A percentile compares a stretch with the other conserved stretches of the same genome.
Evolutionary conservation across 331 rosid species (phyloP).

Genomic region (Ulmus americana): DNA sequence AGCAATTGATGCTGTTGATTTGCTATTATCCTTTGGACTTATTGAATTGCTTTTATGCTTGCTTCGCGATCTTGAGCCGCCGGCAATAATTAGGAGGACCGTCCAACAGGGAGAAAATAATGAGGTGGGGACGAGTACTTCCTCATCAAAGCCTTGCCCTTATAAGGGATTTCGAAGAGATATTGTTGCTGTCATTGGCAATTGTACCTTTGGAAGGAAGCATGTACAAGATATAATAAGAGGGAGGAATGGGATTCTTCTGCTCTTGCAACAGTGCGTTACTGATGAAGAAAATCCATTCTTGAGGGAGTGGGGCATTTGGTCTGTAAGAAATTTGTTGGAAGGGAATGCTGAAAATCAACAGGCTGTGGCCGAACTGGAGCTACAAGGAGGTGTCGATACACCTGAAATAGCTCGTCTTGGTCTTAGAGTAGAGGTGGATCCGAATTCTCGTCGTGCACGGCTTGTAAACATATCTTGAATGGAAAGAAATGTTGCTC

Average conservation of each 20-base stretch:
- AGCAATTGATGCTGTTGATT: slow-evolving; percentile 35
- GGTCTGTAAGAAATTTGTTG: slow-evolving; percentile 65
- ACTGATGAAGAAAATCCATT: slow-evolving; percentile 74
- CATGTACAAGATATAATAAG: slow-evolving; percentile 60
- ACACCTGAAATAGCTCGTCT: slow-evolving; percentile 57
- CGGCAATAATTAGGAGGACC: slow-evolving; percentile 49
- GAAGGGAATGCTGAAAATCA: slow-evolving; percentile 68
- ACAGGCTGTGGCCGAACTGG: slow-evolving; percentile 57
- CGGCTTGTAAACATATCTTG: slow-evolving; percentile 55
- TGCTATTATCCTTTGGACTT: slow-evolving; percentile 48
- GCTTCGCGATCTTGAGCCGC: slow-evolving; percentile 65
- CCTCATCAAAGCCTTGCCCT: slow-evolving; percentile 43
- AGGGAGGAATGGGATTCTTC: slow-evolving; percentile 46
- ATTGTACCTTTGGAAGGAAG: slow-evolving; percentile 55
- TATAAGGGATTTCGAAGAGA: slow-evolving; percentile 84
- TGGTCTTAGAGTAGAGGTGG: slow-evolving; percentile 70
- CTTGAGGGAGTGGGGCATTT: slow-evolving; percentile 83
- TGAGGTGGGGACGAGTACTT: slow-evolving; percentile 19
- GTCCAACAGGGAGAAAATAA: slow-evolving; percentile 34
- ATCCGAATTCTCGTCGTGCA: slow-evolving; percentile 50
- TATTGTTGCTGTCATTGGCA: slow-evolving; percentile 60
- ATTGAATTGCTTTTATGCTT: slow-evolving; percentile 42
- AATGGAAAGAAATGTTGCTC: neutral
- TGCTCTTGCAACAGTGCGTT: slow-evolving; percentile 79
- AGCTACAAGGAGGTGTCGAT: slow-evolving; percentile 68